These are phyloP conservation scores for Naganishia vishniacii DNA, from an alignment of 768 basidiomycete species.

Conservation along the genomic window DNA sequence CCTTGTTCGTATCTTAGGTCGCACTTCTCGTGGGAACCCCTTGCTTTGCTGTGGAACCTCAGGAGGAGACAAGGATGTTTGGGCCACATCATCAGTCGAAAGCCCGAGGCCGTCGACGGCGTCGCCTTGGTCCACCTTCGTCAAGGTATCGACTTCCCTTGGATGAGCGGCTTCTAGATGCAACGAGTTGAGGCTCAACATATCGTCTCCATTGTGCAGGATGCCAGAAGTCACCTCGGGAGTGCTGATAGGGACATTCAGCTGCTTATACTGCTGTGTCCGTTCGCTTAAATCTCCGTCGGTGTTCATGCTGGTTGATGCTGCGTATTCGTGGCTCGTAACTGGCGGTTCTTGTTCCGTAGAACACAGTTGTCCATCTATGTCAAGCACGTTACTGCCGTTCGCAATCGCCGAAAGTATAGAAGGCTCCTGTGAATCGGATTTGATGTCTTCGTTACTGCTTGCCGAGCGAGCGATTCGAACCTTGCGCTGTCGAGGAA, in stretches of 20 bases:
- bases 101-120: too few species aligned
- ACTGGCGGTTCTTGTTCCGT: too few species aligned
- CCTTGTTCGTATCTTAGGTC: not conserved
- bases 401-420: too few species aligned
- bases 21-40: not conserved
- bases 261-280: not conserved
- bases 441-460: not conserved
- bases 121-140: conserved; percentile 1
- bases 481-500: conserved; percentile 7
- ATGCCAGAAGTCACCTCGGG: conserved; percentile 3
- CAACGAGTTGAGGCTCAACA: not conserved
- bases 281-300: not conserved
- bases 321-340: too few species aligned
- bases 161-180: not conserved
- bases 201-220: conserved; percentile 2
- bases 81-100: too few species aligned
- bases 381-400: too few species aligned
- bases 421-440: not conserved
- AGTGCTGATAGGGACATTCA: conserved; percentile 5
- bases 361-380: too few species aligned
- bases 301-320: not conserved
- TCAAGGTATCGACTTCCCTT: not conserved
- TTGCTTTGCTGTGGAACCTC: not conserved
- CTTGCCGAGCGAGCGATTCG: not conserved
- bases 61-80: too few species aligned